phyloP scores from a whole-genome alignment of 345 rosid species.

The Bruguiera gymnorhiza region DNA sequence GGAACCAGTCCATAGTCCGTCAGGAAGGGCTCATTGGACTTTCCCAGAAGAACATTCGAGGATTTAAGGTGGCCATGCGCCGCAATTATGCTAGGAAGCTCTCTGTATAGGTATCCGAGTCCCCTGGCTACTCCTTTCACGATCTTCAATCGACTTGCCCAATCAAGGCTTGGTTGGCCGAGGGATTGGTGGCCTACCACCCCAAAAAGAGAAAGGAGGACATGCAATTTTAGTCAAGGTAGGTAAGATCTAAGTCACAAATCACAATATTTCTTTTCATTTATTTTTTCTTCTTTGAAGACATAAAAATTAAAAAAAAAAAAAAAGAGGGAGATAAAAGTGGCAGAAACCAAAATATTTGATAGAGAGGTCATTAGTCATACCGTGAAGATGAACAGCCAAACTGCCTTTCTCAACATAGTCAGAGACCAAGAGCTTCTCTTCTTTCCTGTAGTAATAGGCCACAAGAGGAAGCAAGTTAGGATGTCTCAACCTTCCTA shows the following conservation, averaged over 20 bases:
- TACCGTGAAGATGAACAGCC: conserved; percentile 86
- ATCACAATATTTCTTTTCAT: too few species aligned
- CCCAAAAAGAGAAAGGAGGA: background rate
- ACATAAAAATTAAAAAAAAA: background rate
- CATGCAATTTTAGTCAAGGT: too few species aligned
- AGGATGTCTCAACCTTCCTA: conserved; percentile 65
- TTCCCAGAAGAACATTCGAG: conserved; percentile 61
- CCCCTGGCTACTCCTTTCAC: conserved; percentile 74
- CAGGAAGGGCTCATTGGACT: conserved; percentile 56
- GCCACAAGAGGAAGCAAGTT: conserved; percentile 82
- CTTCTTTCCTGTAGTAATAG: conserved; percentile 79
- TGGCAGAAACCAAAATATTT: too few species aligned
- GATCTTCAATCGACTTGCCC: conserved; percentile 69
- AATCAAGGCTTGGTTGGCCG: conserved; percentile 55
- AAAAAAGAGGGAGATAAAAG: background rate
- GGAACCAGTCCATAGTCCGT: conserved; percentile 71
- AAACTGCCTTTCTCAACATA: conserved; percentile 60
- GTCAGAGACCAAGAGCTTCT: conserved; percentile 69
- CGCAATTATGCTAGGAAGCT: conserved; percentile 63
- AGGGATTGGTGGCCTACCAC: conserved; percentile 44
- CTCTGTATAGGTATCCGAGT: conserved; percentile 53
- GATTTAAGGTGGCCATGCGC: conserved; percentile 96
- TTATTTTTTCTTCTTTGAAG: background rate
- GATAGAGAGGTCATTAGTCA: background rate
- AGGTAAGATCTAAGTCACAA: too few species aligned